A percentile compares a stretch with the other conserved stretches of the same genome.
Evolutionary conservation across 2,329 filamentous ascomycete species (phyloP).

Genomic region (Thermomyces lanuginosus): DNA sequence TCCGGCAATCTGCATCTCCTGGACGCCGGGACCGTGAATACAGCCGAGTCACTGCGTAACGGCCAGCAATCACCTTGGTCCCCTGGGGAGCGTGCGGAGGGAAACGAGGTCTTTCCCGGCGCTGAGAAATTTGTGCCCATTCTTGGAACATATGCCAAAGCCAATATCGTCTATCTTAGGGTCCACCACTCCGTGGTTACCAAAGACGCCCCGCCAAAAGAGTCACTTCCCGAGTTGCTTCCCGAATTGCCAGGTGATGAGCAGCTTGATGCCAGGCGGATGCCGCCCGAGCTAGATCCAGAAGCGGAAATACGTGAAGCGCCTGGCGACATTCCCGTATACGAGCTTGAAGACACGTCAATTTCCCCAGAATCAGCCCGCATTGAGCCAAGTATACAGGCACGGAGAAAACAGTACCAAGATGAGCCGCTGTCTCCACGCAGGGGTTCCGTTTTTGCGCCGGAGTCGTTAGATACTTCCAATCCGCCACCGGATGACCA

Average conservation of each 20-base stretch:
- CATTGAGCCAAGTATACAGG: neutral
- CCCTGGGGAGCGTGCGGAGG: slow-evolving; percentile 5
- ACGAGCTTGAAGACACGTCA: slow-evolving; percentile 25
- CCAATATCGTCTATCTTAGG: slow-evolving; percentile 37
- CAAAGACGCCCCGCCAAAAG: slow-evolving; percentile 23
- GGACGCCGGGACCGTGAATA: slow-evolving; percentile 37
- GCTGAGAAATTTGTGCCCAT: slow-evolving; percentile 39
- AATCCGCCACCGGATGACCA: neutral
- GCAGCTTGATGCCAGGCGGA: slow-evolving; percentile 16
- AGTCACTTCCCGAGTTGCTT: slow-evolving; percentile 14
- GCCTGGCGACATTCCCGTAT: slow-evolving; percentile 14
- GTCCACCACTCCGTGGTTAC: slow-evolving; percentile 41
- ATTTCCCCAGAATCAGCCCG: slow-evolving; percentile 4
- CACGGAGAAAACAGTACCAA: slow-evolving; percentile 9
- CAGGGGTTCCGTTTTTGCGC: slow-evolving; percentile 30
- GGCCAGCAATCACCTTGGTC: slow-evolving; percentile 5
- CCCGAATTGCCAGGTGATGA: slow-evolving; percentile 19
- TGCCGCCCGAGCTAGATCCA: slow-evolving; percentile 14
- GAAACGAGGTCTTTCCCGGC: slow-evolving; percentile 25
- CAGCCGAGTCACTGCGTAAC: slow-evolving; percentile 13
- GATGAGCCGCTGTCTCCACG: slow-evolving; percentile 20
- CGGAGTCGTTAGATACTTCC: slow-evolving; percentile 24
- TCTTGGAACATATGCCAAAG: slow-evolving; percentile 30
- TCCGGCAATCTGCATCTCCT: slow-evolving; percentile 38
- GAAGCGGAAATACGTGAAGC: slow-evolving; percentile 20